These are phyloP conservation scores for Cyberlindnera mrakii DNA, from an alignment of 805 yeast genomes.

Conservation along the genomic window DNA sequence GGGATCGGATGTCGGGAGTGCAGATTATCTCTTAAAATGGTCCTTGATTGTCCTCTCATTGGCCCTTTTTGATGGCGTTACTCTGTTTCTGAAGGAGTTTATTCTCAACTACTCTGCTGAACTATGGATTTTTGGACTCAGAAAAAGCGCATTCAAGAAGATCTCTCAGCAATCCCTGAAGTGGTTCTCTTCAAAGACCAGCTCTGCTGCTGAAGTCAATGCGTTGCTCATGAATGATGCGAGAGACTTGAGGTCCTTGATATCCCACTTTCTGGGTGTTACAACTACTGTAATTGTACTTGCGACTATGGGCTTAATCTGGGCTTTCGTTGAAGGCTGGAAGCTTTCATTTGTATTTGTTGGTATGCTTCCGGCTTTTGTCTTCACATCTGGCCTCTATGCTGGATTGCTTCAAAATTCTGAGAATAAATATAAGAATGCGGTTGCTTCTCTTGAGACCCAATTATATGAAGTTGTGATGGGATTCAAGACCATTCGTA, in stretches of 20 bases:
- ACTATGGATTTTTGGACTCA: conserved; percentile 51
- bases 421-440: conserved; percentile 56
- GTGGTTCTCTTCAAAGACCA: conserved; percentile 41
- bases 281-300: conserved; percentile 48
- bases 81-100: conserved; percentile 44
- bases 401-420: conserved; percentile 43
- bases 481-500: conserved; percentile 59
- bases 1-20: conserved; percentile 27
- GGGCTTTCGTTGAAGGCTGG: conserved; percentile 86
- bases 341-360: conserved; percentile 77
- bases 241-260: conserved; percentile 64
- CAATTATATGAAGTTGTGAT: conserved; percentile 43
- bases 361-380: conserved; percentile 63
- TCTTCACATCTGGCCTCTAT: conserved; percentile 44
- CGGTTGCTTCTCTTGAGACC: conserved; percentile 49
- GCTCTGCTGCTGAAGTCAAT: conserved; percentile 46
- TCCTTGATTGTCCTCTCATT: conserved; percentile 56
- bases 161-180: conserved; percentile 45
- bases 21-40: conserved; percentile 49
- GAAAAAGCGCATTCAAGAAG: conserved; percentile 41
- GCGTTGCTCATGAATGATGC: conserved; percentile 76
- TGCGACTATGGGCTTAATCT: conserved; percentile 54
- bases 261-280: conserved; percentile 56
- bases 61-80: conserved; percentile 57
- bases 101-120: conserved; percentile 58